Evolutionary conservation across 768 basidiomycete species (phyloP), one percentile per base, ranked within the genome.

Genomic region (Mycena maculata): DNA sequence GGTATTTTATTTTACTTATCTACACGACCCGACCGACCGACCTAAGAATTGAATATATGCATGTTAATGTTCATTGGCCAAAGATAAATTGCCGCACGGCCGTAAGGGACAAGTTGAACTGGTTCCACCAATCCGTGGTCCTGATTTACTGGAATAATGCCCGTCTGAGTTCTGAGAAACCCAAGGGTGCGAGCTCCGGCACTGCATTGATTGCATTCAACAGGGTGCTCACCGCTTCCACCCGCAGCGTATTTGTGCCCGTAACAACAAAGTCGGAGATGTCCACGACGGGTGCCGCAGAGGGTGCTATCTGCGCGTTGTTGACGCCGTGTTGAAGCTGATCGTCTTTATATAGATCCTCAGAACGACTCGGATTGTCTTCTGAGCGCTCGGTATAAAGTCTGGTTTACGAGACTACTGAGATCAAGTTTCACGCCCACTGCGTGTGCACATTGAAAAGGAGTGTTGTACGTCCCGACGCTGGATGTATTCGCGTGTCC

Each of bases 131-230:
- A 48, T 16, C 69, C 69, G 41, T 71, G 67, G 0, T 22, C 44
- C 30, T 71, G 69, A 41, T 64, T 71, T 1, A 60, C 30, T 2
- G 48, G 31, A 15, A 59, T 49, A 15, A 56, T 44, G 30, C 36
- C 55, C 5, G 54, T 65, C 4, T 42, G 30, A 9, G 69, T 58
- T n/a, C 69, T 54, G 22, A 66, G 31, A 22, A 58, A 38, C 27
- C 69, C 69, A 44, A 70, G 31, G 11, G 65, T 22, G 54, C 48
- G 45, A 16, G 67, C 42, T 22, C 41, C 30, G 4, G 42, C 28
- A 71, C 69, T 45, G 69, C 54, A 53, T 67, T 71, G n/a, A 71
- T 27, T 10, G 59, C 62, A 39, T 71, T 71, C 2, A 71, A 50
- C 36, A 71, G 39, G 6, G 69, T 71, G 47, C 65, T 67, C 9